phyloP scores from a whole-genome alignment of 192 early-diverging fungal species.

The Oehlia diaphana region DNA sequence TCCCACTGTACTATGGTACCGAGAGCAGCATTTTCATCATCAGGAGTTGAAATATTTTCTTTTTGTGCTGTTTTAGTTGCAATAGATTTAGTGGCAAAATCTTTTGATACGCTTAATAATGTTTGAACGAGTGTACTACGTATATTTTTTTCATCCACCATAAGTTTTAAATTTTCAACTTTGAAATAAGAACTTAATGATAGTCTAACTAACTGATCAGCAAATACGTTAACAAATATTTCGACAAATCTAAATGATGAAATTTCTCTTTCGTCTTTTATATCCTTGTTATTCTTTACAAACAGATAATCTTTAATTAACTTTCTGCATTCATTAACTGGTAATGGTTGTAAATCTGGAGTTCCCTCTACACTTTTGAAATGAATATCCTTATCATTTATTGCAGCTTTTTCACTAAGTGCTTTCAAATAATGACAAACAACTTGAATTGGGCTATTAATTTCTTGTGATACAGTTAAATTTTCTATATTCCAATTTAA shows the following conservation, averaged over 20 bases:
- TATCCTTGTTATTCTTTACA: background rate
- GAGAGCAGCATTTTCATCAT: background rate
- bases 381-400: conserved; percentile 16
- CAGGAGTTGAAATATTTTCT: background rate
- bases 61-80: conserved; percentile 11
- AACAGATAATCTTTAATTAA: conserved; percentile 26
- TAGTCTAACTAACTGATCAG: conserved; percentile 29
- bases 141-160: conserved; percentile 10
- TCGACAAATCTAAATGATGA: conserved; percentile 27
- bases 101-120: conserved; percentile 16
- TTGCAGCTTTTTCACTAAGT: background rate
- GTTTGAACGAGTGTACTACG: conserved; percentile 19
- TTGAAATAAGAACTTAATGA: conserved; percentile 26
- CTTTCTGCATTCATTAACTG: background rate
- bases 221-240: conserved; percentile 27
- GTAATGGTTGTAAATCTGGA: background rate
- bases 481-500: conserved; percentile 24
- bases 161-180: conserved; percentile 26
- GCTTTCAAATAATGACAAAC: conserved; percentile 23
- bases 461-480: conserved; percentile 13
- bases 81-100: conserved; percentile 24
- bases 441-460: conserved; percentile 26
- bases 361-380: background rate
- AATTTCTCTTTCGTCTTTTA: background rate
- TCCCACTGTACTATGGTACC: conserved; percentile 23